These are phyloP conservation scores for Lentinula guzmanii DNA, from an alignment of 768 basidiomycete genomes.

Conservation along the genomic window DNA sequence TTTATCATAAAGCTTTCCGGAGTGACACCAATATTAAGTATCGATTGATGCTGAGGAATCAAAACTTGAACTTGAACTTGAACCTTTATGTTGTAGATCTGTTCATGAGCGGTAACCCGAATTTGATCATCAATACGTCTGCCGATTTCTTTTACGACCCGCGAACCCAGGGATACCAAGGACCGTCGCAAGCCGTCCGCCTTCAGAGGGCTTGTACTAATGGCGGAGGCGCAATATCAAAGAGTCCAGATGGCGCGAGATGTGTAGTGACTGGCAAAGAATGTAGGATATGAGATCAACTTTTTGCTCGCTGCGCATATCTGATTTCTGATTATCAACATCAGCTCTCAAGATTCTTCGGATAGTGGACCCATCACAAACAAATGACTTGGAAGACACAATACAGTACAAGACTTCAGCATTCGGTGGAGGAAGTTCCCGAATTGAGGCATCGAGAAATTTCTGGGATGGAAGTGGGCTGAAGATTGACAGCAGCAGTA, in stretches of 20 bases:
- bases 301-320: not conserved
- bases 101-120: conserved; percentile 2
- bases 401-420: conserved; percentile 44
- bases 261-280: conserved; percentile 78
- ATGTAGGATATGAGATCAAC: conserved; percentile 36
- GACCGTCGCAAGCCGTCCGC: conserved; percentile 46
- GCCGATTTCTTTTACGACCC: conserved; percentile 36
- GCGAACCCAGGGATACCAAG: conserved; percentile 23
- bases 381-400: conserved; percentile 7
- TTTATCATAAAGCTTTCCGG: too few relatives aligned
- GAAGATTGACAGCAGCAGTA: conserved; percentile 73
- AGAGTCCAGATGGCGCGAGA: conserved; percentile 56
- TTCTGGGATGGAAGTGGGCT: conserved; percentile 74
- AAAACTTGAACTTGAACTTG: not conserved
- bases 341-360: conserved; percentile 57
- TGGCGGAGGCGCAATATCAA: conserved; percentile 65
- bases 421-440: conserved; percentile 54
- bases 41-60: too few relatives aligned
- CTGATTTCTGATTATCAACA: not conserved
- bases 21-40: too few relatives aligned
- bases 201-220: conserved; percentile 50
- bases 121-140: not conserved
- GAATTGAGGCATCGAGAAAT: conserved; percentile 70
- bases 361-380: conserved; percentile 41
- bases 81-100: not conserved